Base-by-base conservation (phyloP, 2,329 filamentous ascomycete genomes). In the Calcarisporium arbuscula region DNA sequence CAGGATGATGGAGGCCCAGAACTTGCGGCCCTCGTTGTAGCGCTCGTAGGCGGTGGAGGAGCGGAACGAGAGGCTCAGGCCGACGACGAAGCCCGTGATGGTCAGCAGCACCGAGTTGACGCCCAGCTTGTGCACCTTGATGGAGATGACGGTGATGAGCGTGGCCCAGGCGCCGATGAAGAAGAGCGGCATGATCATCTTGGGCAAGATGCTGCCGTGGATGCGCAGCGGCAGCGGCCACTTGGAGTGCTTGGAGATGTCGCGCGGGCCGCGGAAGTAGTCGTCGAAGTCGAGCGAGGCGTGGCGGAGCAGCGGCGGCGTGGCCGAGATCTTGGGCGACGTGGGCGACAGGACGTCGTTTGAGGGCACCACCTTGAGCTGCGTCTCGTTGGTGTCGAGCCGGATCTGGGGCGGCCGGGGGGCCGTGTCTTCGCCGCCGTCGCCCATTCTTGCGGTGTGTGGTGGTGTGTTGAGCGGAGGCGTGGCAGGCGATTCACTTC, bases 41-140 rank as follows among this genome's bases (percentile, higher is more conserved):
- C 82, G 74, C 59, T 89, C 84, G 47, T 89, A 89, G 8, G 84
- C 84, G 7, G 82, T 85, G 3, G 81, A 80, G 43, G 74, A 84
- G 39, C 84, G 77, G 62, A 89, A 87, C 2, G 82, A 86, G 21
- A 89, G 69, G n/a, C 80, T 74, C 39, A 89, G 62, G 73, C 80
- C 80, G 55, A 89, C 82, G 40, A 89, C 80, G 63, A 89, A 88
- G 80, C 84, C 84, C 28, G 83, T 73, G 34, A 89, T 77, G 2
- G 83, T 88, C 34, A 89, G 68, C 15, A 88, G 66, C 20, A 62
- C 58, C 0, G 60, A 59, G 40, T 61, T 43, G 28, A 64, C 55
- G 14, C 49, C 52, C 5, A 61, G 32, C 1, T 12, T 33, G 41
- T 68, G 54, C 10, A 70, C 59, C 31, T 61, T 61, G 36, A 64